Evolutionary conservation across 2,329 filamentous ascomycete genomes (phyloP), one percentile per base, ranked within the genome.

Genomic region (Metarhizium sp.): DNA sequence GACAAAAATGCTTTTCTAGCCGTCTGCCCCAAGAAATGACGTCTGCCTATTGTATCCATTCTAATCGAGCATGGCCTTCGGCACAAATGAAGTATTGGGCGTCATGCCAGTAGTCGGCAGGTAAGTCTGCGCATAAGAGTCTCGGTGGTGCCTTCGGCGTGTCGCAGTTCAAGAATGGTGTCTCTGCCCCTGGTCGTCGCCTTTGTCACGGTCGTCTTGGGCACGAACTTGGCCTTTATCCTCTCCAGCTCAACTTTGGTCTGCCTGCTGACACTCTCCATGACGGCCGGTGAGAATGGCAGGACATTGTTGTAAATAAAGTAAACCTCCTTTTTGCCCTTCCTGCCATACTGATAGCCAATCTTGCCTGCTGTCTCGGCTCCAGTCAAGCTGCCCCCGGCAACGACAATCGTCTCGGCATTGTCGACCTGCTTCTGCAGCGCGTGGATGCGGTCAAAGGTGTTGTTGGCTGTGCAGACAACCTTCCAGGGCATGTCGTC

Each of bases 351-450:
- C 60, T 73, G 71, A 18, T 70, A 71, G 8, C 72, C 78, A 30
- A 82, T 72, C 66, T 82, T 79, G 43, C 74, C 79, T 4, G 73
- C 74, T 8, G 76, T 67, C 65, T 82, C 79, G 36, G 75, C 65
- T 25, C 78, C 79, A 0, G 78, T 81, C 20, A 70, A 50, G 25
- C 79, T 79, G 8, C 73, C 79, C 42, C 79, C 79, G 16, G 71
- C 77, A 3, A 82, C 68, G 52, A 81, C 75, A 57, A 82, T 75
- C 30, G 71, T 74, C 56, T 71, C 67, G 14, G 78, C 78, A 10
- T 63, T 59, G 13, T 66, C 61, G 59, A 82, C 71, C 48, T 68
- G 61, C 2, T 63, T 42, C 29, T 71, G 72, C 40, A 74, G 60
- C 18, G 59, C 53, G 32, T 69, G 68, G 3, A 80, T 61, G 20